Evolutionary conservation across 2,329 filamentous ascomycete species (phyloP), one percentile per base, ranked within the genome.

Genomic region (Ascomycota sp.): DNA sequence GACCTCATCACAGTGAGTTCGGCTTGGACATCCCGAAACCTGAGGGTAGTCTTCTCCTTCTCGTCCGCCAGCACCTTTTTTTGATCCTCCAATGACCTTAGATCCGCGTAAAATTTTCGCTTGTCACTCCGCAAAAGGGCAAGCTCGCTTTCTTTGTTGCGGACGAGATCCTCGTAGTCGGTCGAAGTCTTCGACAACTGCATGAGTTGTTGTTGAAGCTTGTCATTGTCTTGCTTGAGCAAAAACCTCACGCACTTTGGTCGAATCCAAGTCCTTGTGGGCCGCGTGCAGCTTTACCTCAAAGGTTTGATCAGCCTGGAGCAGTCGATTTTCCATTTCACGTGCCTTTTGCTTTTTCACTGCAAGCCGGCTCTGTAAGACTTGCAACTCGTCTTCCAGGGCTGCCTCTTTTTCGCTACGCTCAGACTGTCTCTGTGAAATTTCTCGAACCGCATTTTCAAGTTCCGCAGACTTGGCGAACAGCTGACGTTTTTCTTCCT

Each of bases 131-230:
- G 81, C 22, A 95, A 63, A 27, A 95, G 65, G 1, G 76, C 67
- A 13, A 98, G 60, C 46, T 98, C 91, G 48, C 85, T 93, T 47
- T 98, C 89, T 49, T 95, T 98, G 34, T 79, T 75, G 17, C 83
- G 69, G 17, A 98, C 77, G 26, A 95, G 67, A 42, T 95, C 86
- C 51, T 98, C 89, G 39, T 93, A 95, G 45, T 85, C 82, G 0
- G 83, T 91, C 1, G 86, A 93, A 0, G 86, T 94, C 29, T 81
- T 74, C 0, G 89, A 89, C 12, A 98, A 60, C 39, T 93, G 75
- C 0, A 78, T 68, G 31, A 98, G 72, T 43, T 94, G 83, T 41
- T 83, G 70, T 31, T 91, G 76, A 28, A 92, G 69, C 27, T 78
- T 72, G 9, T 72, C 68, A 40, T 92, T 91, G 45, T 98, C 86